These are phyloP conservation scores for Lepiota venenata DNA, from an alignment of 768 basidiomycete species.

Conservation along the genomic window DNA sequence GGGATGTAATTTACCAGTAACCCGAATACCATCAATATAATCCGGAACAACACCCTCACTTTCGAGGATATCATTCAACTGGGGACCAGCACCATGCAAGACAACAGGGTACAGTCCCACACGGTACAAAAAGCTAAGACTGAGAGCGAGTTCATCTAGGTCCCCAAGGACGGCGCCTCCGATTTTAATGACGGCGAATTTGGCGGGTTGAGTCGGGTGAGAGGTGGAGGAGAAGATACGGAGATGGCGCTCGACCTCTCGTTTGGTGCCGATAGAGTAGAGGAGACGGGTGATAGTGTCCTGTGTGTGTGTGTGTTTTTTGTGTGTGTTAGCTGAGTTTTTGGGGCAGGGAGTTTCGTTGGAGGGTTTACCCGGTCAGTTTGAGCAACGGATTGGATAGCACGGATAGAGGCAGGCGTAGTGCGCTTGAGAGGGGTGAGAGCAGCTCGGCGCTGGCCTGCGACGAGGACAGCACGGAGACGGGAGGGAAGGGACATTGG, in stretches of 20 bases:
- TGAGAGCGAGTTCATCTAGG: constrained; percentile 90
- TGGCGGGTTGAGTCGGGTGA: constrained; percentile 84
- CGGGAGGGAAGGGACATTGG: neutral
- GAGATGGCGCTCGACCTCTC: constrained; percentile 97
- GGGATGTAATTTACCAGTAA: constrained; percentile 65
- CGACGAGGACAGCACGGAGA: constrained; percentile 37
- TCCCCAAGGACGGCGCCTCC: constrained; percentile 94
- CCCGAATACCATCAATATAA: constrained; percentile 96
- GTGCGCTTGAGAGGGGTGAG: constrained; percentile 38
- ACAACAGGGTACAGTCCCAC: constrained; percentile 98
- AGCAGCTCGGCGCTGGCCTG: constrained; percentile 44
- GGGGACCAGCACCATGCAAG: constrained; percentile 94
- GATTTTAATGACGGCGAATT: constrained; percentile 97
- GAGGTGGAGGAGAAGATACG: constrained; percentile 97
- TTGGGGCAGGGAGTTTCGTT: neutral
- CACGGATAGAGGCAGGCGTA: constrained; percentile 31
- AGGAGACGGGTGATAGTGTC: constrained; percentile 96
- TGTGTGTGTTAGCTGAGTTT: neutral
- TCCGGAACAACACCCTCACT: constrained; percentile 91
- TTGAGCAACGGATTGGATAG: constrained; percentile 63
- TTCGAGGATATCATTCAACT: constrained; percentile 92
- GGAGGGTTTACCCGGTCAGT: constrained; percentile 59
- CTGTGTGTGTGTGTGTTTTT: constrained; percentile 89
- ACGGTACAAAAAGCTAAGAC: constrained; percentile 93
- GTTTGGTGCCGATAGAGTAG: constrained; percentile 95